Percentiles rank a stretch among this genome's conserved stretches.
These are phyloP conservation scores for Gracilaria domingensis DNA, from an alignment of 23 red algal species.

Conservation along the genomic window DNA sequence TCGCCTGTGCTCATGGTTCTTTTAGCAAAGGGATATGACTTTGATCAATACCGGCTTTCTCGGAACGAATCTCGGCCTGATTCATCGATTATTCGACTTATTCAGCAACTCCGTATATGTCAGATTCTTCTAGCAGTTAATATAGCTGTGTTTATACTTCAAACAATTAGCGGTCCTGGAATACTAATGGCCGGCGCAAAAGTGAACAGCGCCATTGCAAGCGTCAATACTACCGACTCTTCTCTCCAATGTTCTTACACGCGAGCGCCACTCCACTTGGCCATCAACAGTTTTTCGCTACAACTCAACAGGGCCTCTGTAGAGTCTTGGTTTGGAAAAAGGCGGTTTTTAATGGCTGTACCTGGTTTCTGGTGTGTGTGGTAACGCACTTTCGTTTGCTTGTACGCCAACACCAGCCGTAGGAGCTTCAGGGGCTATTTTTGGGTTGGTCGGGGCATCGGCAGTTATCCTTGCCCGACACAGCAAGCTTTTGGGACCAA, in stretches of 20 bases:
- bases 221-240: slow-evolving; percentile 83
- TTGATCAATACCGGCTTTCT: neutral
- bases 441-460: slow-evolving; percentile 92
- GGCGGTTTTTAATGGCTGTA: slow-evolving; percentile 82
- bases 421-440: slow-evolving; percentile 94
- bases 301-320: slow-evolving; percentile 82
- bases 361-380: slow-evolving; percentile 77
- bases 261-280: slow-evolving; percentile 78
- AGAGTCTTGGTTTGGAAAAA: slow-evolving; percentile 85
- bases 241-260: slow-evolving; percentile 96
- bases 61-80: neutral
- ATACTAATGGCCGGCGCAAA: slow-evolving; percentile 87
- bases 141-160: slow-evolving; percentile 56
- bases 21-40: neutral
- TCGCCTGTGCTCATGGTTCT: neutral
- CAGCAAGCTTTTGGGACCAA: slow-evolving; percentile 54
- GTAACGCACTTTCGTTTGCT: slow-evolving; percentile 71
- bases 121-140: slow-evolving; percentile 70
- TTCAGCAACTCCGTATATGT: slow-evolving; percentile 36
- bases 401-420: slow-evolving; percentile 84
- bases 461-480: slow-evolving; percentile 75
- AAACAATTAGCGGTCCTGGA: slow-evolving; percentile 28
- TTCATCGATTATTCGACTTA: neutral
- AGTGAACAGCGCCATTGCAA: slow-evolving; percentile 84
- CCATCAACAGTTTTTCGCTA: slow-evolving; percentile 81